Conservation (phyloP, 257 asterid species). For the Nicotiana sylvestris region DNA sequence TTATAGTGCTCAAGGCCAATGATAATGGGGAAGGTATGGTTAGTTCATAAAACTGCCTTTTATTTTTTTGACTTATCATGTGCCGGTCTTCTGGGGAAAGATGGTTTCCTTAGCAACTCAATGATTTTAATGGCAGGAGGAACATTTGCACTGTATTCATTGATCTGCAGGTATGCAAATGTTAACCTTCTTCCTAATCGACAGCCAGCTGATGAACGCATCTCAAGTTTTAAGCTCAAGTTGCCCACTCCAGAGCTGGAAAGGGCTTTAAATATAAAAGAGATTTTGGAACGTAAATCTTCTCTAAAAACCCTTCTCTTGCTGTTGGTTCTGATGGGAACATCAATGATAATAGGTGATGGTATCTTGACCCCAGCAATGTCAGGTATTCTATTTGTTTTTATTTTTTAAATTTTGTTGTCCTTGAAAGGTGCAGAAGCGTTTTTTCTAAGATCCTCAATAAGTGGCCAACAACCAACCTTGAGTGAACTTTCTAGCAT, state of each 20-base stretch:
- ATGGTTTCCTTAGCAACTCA: constrained; percentile 6
- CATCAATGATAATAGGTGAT: constrained; percentile 94
- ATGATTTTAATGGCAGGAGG: constrained; percentile 64
- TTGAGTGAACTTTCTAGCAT: background rate
- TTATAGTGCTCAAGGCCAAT: constrained; percentile 88
- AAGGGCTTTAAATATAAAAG: constrained; percentile 82
- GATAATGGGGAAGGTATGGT: constrained; percentile 93
- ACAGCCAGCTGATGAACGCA: constrained; percentile 76
- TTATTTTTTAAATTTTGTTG: background rate
- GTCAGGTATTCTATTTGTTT: constrained; percentile 50
- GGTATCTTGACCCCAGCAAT: constrained; percentile 97
- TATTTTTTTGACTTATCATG: background rate
- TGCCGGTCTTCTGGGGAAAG: constrained; percentile 7
- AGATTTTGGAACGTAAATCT: constrained; percentile 61
- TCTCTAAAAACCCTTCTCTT: constrained; percentile 54
- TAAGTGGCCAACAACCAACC: background rate
- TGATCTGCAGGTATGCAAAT: constrained; percentile 87
- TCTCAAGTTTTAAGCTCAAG: constrained; percentile 91
- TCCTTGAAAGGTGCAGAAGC: background rate
- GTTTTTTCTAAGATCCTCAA: background rate
- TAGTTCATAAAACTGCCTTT: constrained; percentile 9
- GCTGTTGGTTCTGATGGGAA: constrained; percentile 82
- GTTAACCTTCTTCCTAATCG: constrained; percentile 89
- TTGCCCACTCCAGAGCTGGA: constrained; percentile 91
- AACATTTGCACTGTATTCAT: constrained; percentile 87